A percentile compares a stretch with the other conserved stretches of the same genome.
Evolutionary conservation across 768 basidiomycete species (phyloP).

Genomic region (Leccinum pellstonianum): DNA sequence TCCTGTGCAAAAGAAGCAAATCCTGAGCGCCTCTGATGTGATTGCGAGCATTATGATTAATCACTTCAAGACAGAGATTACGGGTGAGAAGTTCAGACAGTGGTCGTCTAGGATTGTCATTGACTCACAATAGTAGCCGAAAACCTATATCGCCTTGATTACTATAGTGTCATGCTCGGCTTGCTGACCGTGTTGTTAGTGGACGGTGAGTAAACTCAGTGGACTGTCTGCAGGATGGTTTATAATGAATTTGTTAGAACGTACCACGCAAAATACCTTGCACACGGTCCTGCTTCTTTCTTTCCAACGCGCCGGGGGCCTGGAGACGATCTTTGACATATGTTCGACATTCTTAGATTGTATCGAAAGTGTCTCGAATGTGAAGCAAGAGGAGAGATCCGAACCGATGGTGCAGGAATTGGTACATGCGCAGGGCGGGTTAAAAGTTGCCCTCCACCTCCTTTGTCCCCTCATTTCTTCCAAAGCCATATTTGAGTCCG

Average conservation of each 20-base stretch:
- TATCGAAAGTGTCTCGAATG: conserved; percentile 52
- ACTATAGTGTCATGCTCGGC: conserved; percentile 55
- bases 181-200: conserved; percentile 51
- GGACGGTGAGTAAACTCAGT: conserved; percentile 44
- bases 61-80: conserved; percentile 56
- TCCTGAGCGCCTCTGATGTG: conserved; percentile 61
- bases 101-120: conserved; percentile 14
- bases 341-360: conserved; percentile 53
- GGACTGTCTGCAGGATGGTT: neutral
- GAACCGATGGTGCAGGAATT: conserved; percentile 61
- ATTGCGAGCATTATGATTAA: conserved; percentile 72
- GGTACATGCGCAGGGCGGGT: conserved; percentile 71
- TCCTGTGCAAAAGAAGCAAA: conserved; percentile 71
- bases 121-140: conserved; percentile 34
- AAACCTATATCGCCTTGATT: conserved; percentile 44
- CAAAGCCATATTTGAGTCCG: conserved; percentile 80
- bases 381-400: conserved; percentile 56
- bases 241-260: conserved; percentile 49
- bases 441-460: conserved; percentile 80
- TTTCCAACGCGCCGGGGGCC: conserved; percentile 69
- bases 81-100: conserved; percentile 43
- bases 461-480: conserved; percentile 74
- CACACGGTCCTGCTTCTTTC: conserved; percentile 81
- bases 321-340: conserved; percentile 62
- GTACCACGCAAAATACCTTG: conserved; percentile 66